A percentile compares a stretch with the other conserved stretches of the same genome.
These are phyloP conservation scores for Xylariaceae sp. DNA, from an alignment of 2,329 filamentous ascomycete genomes.

Conservation along the genomic window DNA sequence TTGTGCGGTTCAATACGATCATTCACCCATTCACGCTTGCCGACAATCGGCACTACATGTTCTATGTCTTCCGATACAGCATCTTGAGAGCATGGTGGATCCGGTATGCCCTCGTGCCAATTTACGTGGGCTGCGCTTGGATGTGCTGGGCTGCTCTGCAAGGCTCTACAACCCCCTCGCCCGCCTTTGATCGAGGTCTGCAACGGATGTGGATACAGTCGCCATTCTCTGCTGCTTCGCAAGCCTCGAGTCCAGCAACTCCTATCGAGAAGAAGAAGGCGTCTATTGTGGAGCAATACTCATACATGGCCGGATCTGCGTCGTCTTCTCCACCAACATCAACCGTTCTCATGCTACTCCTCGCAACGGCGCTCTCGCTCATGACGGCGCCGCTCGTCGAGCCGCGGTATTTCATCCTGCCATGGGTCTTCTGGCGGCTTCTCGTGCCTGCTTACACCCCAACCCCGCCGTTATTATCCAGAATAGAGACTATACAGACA, in stretches of 20 bases:
- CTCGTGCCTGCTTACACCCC: constrained; percentile 62
- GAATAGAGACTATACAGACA: background rate
- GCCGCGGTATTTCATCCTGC: constrained; percentile 93
- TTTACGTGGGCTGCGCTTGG: constrained; percentile 76
- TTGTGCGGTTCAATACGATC: constrained; percentile 85
- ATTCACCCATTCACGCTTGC: constrained; percentile 95
- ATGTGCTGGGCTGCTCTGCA: constrained; percentile 69
- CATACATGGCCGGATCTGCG: background rate
- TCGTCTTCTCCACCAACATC: constrained; percentile 49
- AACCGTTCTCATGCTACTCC: constrained; percentile 63
- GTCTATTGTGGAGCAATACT: background rate
- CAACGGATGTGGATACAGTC: constrained; percentile 20
- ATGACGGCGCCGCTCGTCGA: constrained; percentile 92
- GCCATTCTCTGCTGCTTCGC: constrained; percentile 15
- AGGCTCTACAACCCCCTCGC: constrained; percentile 40
- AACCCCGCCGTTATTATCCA: background rate
- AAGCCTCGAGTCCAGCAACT: background rate
- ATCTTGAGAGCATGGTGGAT: constrained; percentile 69
- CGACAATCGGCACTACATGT: constrained; percentile 96
- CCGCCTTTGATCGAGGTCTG: background rate
- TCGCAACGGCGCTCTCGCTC: constrained; percentile 77
- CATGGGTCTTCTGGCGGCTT: constrained; percentile 91
- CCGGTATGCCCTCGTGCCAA: constrained; percentile 69
- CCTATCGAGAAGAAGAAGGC: background rate
- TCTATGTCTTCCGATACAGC: constrained; percentile 89